Evolutionary conservation across 2,329 filamentous ascomycete species (phyloP).

Genomic region (Uncinocarpus reesii): DNA sequence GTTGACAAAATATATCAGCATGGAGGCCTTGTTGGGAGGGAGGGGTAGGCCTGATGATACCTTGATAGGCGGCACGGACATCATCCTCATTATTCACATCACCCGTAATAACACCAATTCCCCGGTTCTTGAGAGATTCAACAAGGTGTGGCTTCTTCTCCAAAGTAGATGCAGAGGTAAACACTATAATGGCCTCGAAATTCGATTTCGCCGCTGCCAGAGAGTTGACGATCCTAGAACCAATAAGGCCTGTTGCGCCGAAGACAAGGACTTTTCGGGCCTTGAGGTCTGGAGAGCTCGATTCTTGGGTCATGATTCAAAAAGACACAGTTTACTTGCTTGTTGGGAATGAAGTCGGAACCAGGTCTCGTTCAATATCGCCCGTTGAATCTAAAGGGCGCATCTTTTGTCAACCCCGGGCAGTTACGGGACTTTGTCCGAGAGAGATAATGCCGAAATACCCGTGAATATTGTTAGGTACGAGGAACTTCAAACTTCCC

Average conservation of each 20-base stretch:
- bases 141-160: constrained; percentile 43
- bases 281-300: constrained; percentile 7
- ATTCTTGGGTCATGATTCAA: constrained; percentile 3
- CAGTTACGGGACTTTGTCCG: too few species aligned
- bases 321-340: background rate
- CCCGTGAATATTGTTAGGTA: too few species aligned
- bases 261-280: constrained; percentile 42
- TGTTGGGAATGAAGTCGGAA: too few species aligned
- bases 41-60: constrained; percentile 21
- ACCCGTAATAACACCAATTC: constrained; percentile 48
- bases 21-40: background rate
- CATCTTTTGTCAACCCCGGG: too few species aligned
- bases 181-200: constrained; percentile 46
- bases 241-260: constrained; percentile 46
- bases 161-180: constrained; percentile 47
- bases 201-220: constrained; percentile 38
- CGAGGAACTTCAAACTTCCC: too few species aligned
- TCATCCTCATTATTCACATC: constrained; percentile 45
- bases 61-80: constrained; percentile 47
- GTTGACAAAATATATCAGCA: background rate
- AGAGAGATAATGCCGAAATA: too few species aligned
- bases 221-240: constrained; percentile 42
- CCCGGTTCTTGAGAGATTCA: constrained; percentile 37
- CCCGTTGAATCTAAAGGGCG: too few species aligned
- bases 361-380: too few species aligned